Conservation (phyloP, 495 filamentous ascomycete species). For the Tetracladium setigerum region DNA sequence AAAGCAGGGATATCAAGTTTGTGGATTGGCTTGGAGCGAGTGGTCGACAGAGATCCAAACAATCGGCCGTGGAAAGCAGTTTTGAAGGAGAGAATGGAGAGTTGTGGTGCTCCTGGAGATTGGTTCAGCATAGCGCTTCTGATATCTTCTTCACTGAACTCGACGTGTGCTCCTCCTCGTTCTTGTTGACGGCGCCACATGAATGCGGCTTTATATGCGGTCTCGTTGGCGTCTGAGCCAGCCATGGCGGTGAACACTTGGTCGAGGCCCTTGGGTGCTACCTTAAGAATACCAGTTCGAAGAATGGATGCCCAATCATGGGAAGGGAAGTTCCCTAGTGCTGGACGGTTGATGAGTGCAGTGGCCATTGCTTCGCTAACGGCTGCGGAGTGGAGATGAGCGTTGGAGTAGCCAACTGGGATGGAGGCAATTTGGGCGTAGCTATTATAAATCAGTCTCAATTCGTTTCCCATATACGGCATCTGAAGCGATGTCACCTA, state of each 20-base stretch:
- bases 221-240: conserved; percentile 96
- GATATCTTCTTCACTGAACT: conserved; percentile 81
- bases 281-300: conserved; percentile 78
- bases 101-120: conserved; percentile 68
- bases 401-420: conserved; percentile 95
- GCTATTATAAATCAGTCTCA: conserved; percentile 29
- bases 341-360: conserved; percentile 86
- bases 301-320: conserved; percentile 83
- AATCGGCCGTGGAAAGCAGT: conserved; percentile 92
- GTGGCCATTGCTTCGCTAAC: conserved; percentile 71
- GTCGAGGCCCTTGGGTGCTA: conserved; percentile 83
- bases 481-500: conserved; percentile 34
- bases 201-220: conserved; percentile 98
- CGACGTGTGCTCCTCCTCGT: conserved; percentile 73
- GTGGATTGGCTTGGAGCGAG: conserved; percentile 94
- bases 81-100: conserved; percentile 92
- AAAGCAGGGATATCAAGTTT: conserved; percentile 98
- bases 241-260: conserved; percentile 97
- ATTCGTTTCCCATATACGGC: background rate
- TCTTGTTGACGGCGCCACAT: conserved; percentile 91
- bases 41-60: conserved; percentile 87
- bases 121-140: conserved; percentile 77
- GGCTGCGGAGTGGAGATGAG: conserved; percentile 62
- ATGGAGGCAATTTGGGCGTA: conserved; percentile 97
- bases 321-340: conserved; percentile 92